Conservation (phyloP, 2,329 filamentous ascomycete species). For the Ceratocystiopsis brevicomis region DNA sequence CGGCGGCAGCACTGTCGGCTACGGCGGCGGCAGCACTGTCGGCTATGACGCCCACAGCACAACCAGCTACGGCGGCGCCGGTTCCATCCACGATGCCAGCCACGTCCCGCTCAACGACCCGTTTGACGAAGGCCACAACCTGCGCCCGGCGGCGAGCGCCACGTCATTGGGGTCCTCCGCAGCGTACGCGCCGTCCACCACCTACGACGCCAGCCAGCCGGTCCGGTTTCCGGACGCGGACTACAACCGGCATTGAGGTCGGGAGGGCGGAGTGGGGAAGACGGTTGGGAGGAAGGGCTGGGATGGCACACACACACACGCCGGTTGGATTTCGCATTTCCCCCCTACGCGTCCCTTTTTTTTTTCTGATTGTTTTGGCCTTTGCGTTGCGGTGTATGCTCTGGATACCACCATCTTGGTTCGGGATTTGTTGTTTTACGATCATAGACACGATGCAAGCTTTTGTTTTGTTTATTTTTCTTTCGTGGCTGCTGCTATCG, state of each 20-base stretch:
- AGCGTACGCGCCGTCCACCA: slow-evolving; percentile 21
- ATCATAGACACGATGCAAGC: too few species aligned
- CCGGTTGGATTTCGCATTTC: too few species aligned
- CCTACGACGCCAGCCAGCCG: slow-evolving; percentile 26
- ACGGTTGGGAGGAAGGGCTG: background rate
- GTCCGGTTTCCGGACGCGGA: slow-evolving; percentile 37
- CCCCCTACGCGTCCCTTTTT: too few species aligned
- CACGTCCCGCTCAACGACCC: slow-evolving; percentile 13
- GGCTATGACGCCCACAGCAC: slow-evolving; percentile 6
- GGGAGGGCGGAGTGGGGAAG: background rate
- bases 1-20: background rate
- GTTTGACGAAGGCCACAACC: slow-evolving; percentile 27
- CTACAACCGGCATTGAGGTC: slow-evolving; percentile 31
- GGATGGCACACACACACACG: too few species aligned
- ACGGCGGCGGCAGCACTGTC: slow-evolving; percentile 1
- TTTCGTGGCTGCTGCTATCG: too few species aligned
- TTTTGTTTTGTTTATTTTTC: background rate
- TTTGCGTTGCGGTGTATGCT: too few species aligned
- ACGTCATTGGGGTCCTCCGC: slow-evolving; percentile 5
- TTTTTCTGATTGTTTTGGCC: too few species aligned
- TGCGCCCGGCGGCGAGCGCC: slow-evolving; percentile 9
- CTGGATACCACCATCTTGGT: too few species aligned
- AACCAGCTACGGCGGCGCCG: slow-evolving; percentile 11
- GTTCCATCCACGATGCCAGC: background rate
- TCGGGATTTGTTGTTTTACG: too few species aligned